Conservation (phyloP, 2,329 filamentous ascomycete genomes). For the Dryadomyces sulphureus region DNA sequence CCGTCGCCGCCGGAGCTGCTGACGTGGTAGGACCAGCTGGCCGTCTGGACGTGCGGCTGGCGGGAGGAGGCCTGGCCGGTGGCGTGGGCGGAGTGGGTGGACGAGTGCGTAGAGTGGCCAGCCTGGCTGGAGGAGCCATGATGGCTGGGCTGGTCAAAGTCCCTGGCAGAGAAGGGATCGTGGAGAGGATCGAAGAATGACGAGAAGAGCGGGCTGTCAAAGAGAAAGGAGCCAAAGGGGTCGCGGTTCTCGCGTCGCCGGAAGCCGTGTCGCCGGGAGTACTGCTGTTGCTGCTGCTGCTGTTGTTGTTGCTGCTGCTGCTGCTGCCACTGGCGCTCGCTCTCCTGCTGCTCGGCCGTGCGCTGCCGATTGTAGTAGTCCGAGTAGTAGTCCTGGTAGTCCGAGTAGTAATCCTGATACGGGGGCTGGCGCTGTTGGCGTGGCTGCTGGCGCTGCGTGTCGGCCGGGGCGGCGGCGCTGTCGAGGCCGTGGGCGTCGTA, state of each 20-base stretch:
- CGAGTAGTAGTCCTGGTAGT: neutral
- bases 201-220: too few species aligned
- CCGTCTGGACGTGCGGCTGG: neutral
- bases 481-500: constrained; percentile 94
- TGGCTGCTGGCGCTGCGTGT: constrained; percentile 27
- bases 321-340: too few species aligned
- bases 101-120: too few species aligned
- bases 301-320: neutral
- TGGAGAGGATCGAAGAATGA: neutral
- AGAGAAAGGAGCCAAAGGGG: neutral
- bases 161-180: neutral
- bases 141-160: neutral
- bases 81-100: too few species aligned
- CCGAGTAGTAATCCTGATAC: neutral
- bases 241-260: too few species aligned
- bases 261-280: too few species aligned
- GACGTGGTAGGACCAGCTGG: constrained; percentile 34
- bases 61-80: too few species aligned
- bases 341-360: too few species aligned
- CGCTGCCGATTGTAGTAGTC: too few species aligned
- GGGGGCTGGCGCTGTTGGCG: neutral
- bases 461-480: constrained; percentile 68
- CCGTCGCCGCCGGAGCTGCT: constrained; percentile 20
- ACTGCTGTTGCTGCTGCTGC: neutral
- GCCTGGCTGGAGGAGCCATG: too few species aligned